Evolutionary conservation across 345 rosid genomes (phyloP).

Genomic region (Salix dunnii): DNA sequence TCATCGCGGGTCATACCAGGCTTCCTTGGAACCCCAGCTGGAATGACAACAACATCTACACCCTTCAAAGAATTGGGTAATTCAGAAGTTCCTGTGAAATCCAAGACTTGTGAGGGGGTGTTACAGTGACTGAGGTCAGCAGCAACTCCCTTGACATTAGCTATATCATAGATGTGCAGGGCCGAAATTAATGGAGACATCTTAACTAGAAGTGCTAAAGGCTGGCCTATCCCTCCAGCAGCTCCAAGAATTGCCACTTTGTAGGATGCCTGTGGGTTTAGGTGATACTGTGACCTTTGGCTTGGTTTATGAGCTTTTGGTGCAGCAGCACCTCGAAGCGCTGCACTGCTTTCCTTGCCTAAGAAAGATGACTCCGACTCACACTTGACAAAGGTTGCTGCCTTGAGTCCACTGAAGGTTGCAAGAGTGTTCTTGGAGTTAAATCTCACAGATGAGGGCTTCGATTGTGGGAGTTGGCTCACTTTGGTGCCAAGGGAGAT

Average conservation of each 20-base stretch:
- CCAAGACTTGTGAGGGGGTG: constrained; percentile 79
- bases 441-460: constrained; percentile 36
- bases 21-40: constrained; percentile 91
- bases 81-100: constrained; percentile 76
- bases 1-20: constrained; percentile 98
- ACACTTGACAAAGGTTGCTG: constrained; percentile 41
- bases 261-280: constrained; percentile 62
- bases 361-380: constrained; percentile 57
- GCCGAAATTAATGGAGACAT: constrained; percentile 87
- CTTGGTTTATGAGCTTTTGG: constrained; percentile 33
- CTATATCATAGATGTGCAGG: constrained; percentile 81
- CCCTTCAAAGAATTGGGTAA: constrained; percentile 68
- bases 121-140: constrained; percentile 95
- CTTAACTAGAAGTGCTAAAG: constrained; percentile 78
- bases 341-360: constrained; percentile 43
- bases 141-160: constrained; percentile 94
- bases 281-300: constrained; percentile 32
- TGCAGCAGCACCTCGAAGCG: constrained; percentile 42
- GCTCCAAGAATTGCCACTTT: constrained; percentile 85
- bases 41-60: constrained; percentile 78
- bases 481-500: constrained; percentile 44
- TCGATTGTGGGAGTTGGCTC: constrained; percentile 39
- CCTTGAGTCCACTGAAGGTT: constrained; percentile 61
- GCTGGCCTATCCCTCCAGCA: constrained; percentile 91
- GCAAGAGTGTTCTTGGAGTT: constrained; percentile 37